Evolutionary conservation across 2,329 filamentous ascomycete species (phyloP).

Genomic region (Epichloe gansuensis): DNA sequence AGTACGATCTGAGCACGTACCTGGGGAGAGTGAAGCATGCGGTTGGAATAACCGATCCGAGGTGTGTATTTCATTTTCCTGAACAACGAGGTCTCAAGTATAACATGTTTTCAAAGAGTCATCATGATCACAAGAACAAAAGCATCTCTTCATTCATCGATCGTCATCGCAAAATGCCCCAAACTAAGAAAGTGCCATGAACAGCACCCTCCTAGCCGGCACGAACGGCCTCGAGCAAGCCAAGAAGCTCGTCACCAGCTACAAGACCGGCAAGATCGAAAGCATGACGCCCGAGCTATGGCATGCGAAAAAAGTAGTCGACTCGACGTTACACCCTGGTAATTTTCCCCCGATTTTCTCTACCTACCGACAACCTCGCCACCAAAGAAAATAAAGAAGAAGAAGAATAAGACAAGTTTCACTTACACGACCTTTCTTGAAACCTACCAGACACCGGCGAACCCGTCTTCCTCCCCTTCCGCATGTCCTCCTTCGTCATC

Average conservation of each 20-base stretch:
- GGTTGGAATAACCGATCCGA: constrained; percentile 82
- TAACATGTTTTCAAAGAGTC: background rate
- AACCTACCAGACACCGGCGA: constrained; percentile 66
- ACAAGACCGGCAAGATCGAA: constrained; percentile 70
- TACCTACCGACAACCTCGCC: background rate
- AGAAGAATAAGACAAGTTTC: background rate
- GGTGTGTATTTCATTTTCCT: constrained; percentile 46
- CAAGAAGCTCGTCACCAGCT: constrained; percentile 67
- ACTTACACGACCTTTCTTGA: background rate
- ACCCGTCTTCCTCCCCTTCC: constrained; percentile 85
- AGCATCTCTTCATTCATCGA: background rate
- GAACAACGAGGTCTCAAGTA: background rate
- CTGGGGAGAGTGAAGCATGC: constrained; percentile 89
- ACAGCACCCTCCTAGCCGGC: constrained; percentile 75
- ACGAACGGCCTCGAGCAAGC: constrained; percentile 68
- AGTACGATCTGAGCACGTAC: constrained; percentile 86
- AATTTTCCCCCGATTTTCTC: constrained; percentile 12
- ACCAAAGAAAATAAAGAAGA: accelerated
- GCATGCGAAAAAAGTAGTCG: constrained; percentile 92
- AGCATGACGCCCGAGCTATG: constrained; percentile 85
- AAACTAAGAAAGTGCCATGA: too few relatives aligned
- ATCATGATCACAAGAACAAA: too few relatives aligned
- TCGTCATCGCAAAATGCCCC: background rate
- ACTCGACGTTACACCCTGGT: constrained; percentile 93
- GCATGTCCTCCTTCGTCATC: constrained; percentile 92